Evolutionary conservation across 306 rosid species (phyloP), one percentile per base, ranked within the genome.

Genomic region (Luffa aegyptiaca): DNA sequence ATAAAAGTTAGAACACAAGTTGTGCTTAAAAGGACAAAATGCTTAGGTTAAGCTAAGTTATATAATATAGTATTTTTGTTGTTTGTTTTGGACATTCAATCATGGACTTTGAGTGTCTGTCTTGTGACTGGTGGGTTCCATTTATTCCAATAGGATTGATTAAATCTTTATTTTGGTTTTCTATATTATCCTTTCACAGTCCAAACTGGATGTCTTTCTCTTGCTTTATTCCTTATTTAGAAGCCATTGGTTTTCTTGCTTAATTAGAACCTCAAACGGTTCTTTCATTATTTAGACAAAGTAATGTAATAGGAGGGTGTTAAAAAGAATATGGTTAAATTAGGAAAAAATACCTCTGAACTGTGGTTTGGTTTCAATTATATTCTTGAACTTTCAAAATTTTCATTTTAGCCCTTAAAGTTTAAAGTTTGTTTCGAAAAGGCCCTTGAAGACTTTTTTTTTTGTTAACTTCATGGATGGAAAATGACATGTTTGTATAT

Each of bases 121-220:
- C 79, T 48, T 13, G 59, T 59, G 16, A 82, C 0, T 17, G 57
- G 59, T 55, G 68, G 64, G 83, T 76, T 81, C 75, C 78, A 42
- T 45, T 33, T 37, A 41, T 21, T 59, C 11, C 3, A 59, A 16
- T 6, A 59, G 74, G 74, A 41, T 58, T 51, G 56, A 51, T 51
- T 49, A 26, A 26, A 26, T 26, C 31, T 26, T 26, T 26, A 26
- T 26, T 26, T 57, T 57, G 31, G 21, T 26, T 26, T 26, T 26
- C 31, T 26, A 57, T 55, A 57, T 57, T 57, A n/a, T 21, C 63
- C 16, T 58, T 58, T 21, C 13, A 57, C 35, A n/a, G 5, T 57
- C 35, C 5, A 20, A n/a, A n/a, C 13, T 57, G 12, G 63, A 20
- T 20, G 33, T 57, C 11, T 2, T n/a, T 57, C 63, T 57, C 33